Base-by-base conservation (phyloP, 306 rosid genomes). In the Castanea mollissima region DNA sequence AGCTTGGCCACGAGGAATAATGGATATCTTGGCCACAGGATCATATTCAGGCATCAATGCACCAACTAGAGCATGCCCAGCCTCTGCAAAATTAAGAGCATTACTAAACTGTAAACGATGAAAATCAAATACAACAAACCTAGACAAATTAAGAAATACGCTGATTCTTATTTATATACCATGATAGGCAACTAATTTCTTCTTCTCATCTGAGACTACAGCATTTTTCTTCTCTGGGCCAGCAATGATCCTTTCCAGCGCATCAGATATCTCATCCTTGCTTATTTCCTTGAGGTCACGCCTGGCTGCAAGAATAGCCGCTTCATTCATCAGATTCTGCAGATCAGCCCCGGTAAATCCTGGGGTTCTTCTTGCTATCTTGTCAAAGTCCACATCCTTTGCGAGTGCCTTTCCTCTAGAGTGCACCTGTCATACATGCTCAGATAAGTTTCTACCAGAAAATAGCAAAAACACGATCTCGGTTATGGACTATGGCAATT, bases 161-260 rank as follows among this genome's bases (percentile, higher is more conserved):
- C 34, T 35, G 13, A 38, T 56, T 8, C 62, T 34, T 12, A 67
- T 38, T 13, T 3, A 34, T 3, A 82, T 83, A 89, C 93, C 93
- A 38, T 89, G 93, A 85, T 89, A 89, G 31, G 93, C 99, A 38
- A 95, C 99, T 76, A 95, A 69, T 90, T 90, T 95, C 91, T 95
- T 95, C 92, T 95, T 95, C 49, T 95, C 99, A 0, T 95, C 99
- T 0, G 99, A 95, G 70, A 95, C 98, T 1, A 95, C 99, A 11
- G 98, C 99, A 55, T 95, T 95, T 84, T 93, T 93, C 98, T 95
- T 95, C 85, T 95, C 99, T 19, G 99, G 99, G 71, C 99, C 99
- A 14, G 99, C 99, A 67, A 95, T 95, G 71, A 95, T 95, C 82
- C 98, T 85, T 71, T 95, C 99, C 79, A 95, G 94, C 2, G 99